Conservation (phyloP, 345 rosid species). For the Populus alba region DNA sequence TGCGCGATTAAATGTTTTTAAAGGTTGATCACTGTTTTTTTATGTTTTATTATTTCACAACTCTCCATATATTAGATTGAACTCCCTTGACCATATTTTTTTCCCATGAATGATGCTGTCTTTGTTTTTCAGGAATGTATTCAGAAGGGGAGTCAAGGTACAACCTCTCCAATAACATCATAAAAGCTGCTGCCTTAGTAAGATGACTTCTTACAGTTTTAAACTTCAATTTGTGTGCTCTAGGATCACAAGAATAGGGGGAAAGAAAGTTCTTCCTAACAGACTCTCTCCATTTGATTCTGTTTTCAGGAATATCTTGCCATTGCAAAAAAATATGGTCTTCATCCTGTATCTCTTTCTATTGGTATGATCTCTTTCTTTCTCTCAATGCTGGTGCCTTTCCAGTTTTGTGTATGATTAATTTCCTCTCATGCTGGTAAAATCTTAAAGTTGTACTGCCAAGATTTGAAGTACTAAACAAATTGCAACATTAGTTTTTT, state of each 20-base stretch:
- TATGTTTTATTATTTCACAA: not conserved
- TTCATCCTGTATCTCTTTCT: conserved; percentile 55
- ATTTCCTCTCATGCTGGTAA: not conserved
- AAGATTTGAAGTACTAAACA: no score
- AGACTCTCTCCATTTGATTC: not conserved
- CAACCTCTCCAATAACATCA: conserved; percentile 29
- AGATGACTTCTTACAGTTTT: conserved; percentile 4
- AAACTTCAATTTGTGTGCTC: not conserved
- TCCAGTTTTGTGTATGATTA: not conserved
- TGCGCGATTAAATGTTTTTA: conserved; percentile 57
- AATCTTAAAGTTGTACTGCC: not conserved
- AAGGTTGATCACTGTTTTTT: conserved; percentile 28
- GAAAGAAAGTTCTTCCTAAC: not conserved
- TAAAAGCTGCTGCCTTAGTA: conserved; percentile 41
- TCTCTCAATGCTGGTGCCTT: not conserved
- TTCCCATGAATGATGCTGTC: not conserved
- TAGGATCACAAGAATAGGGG: not conserved
- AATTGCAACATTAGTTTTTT: not conserved
- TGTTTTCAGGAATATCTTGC: conserved; percentile 42
- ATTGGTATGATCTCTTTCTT: conserved; percentile 34
- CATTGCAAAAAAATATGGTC: conserved; percentile 38
- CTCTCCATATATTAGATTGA: not conserved
- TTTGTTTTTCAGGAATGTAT: conserved; percentile 42
- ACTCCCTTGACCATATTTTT: not conserved
- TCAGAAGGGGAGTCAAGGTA: conserved; percentile 60